These are phyloP conservation scores for Solanum corneliomulleri DNA, from an alignment of 257 asterid genomes.

Conservation along the genomic window DNA sequence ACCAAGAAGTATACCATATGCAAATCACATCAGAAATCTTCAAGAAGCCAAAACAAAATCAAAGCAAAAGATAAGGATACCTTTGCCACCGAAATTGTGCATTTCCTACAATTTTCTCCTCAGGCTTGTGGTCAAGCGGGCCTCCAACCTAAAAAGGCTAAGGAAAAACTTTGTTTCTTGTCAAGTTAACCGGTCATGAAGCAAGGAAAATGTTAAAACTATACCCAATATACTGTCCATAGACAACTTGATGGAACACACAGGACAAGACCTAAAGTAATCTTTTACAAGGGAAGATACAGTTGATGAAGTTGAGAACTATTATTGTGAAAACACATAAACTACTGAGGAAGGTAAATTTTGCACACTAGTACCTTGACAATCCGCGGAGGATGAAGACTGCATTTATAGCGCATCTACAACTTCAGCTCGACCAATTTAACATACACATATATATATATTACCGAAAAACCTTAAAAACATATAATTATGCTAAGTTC, in stretches of 20 bases:
- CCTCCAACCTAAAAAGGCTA: slow-evolving; percentile 67
- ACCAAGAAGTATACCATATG: neutral
- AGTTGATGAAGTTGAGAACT: neutral
- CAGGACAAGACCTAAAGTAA: neutral
- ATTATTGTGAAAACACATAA: neutral
- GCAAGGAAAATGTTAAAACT: neutral
- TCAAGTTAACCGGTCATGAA: neutral
- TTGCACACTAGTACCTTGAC: neutral
- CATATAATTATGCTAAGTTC: neutral
- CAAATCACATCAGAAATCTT: neutral
- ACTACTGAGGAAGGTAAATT: neutral
- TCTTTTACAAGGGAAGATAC: neutral
- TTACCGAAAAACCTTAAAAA: neutral
- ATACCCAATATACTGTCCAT: neutral
- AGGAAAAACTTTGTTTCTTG: slow-evolving; percentile 26
- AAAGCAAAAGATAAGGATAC: slow-evolving; percentile 11
- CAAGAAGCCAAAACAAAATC: neutral
- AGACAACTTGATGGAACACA: neutral
- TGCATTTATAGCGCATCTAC: neutral
- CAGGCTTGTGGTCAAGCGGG: slow-evolving; percentile 60
- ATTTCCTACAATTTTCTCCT: slow-evolving; percentile 59
- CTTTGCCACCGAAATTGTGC: slow-evolving; percentile 97
- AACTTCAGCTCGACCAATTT: neutral
- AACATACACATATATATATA: neutral
- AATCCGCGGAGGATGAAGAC: neutral